Evolutionary conservation across 208 protist species (phyloP).

Genomic region (Leishmania mexicana): DNA sequence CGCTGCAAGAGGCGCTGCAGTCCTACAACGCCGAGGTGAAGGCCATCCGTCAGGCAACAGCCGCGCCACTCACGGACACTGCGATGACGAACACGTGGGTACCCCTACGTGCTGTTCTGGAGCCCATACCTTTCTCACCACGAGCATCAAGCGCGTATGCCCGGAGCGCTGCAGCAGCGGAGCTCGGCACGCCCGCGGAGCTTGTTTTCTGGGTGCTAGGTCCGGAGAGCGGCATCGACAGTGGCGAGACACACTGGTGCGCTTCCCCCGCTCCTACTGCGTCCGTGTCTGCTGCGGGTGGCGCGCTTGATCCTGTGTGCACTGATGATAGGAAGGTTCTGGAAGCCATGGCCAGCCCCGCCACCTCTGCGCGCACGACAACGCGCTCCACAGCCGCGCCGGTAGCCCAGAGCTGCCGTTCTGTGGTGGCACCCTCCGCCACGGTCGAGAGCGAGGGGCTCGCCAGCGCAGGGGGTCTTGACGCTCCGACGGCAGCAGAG

Average conservation of each 20-base stretch:
- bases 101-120: constrained; percentile 13
- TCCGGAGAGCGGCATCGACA: neutral
- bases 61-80: neutral
- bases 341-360: neutral
- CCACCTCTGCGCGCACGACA: constrained; percentile 22
- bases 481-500: neutral
- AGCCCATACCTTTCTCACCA: neutral
- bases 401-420: neutral
- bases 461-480: neutral
- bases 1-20: constrained; percentile 11
- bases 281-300: neutral
- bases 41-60: neutral
- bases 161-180: neutral
- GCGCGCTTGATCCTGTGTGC: neutral
- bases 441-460: neutral
- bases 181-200: neutral
- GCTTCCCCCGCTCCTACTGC: neutral
- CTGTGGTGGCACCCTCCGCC: neutral
- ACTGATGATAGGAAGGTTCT: neutral
- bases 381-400: constrained; percentile 6
- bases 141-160: neutral
- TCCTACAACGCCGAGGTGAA: constrained; percentile 19
- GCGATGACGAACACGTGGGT: neutral
- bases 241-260: neutral
- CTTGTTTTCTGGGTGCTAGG: neutral